Evolutionary conservation across 2,329 filamentous ascomycete species (phyloP), one percentile per base, ranked within the genome.

Genomic region (Trichocomaceae sp.): DNA sequence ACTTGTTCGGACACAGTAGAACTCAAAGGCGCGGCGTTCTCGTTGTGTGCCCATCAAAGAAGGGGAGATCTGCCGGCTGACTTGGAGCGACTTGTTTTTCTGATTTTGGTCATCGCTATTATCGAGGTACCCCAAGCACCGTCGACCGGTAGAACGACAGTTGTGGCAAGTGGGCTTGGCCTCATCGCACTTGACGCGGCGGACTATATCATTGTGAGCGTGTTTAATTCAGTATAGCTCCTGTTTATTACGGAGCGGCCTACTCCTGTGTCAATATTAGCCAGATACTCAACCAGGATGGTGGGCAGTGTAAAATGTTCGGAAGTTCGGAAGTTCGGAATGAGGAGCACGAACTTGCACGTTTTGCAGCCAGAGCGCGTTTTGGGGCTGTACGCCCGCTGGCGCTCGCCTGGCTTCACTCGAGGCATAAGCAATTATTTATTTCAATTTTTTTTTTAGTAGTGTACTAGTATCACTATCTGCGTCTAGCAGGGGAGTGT

Each of bases 151-250:
- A 13, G 42, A 17, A 26, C 29, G 15, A 3, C 50, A 52, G n/a
- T 52, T 52, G 17, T 29, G 41, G 22, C 50, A 52, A 17, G 26
- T 19, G 22, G 50, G 50, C 20, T 47, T 52, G 20, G 31, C 42
- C 42, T 52, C 50, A 22, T 52, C 50, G 45, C 50, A 52, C 17
- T 52, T 52, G n/a, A 52, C 33, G 20, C 50, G 50, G 20, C 50
- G 50, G 23, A 52, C 50, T 52, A n/a, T 3, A 45, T 19, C 8
- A 45, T 17, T 17, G 12, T 42, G 6, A 33, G 41, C 12, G 19
- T 22, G 8, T 22, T 20, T 12, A 22, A 2, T 15, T 20, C 42
- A 26, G 7, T 26, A 26, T 26, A 15, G 10, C 10, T 3, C 5
- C 3, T 26, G 7, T 26, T 26, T 20, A 26, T 22, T 45, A 2